Base-by-base conservation (phyloP, 257 asterid species). In the Avicennia marina region DNA sequence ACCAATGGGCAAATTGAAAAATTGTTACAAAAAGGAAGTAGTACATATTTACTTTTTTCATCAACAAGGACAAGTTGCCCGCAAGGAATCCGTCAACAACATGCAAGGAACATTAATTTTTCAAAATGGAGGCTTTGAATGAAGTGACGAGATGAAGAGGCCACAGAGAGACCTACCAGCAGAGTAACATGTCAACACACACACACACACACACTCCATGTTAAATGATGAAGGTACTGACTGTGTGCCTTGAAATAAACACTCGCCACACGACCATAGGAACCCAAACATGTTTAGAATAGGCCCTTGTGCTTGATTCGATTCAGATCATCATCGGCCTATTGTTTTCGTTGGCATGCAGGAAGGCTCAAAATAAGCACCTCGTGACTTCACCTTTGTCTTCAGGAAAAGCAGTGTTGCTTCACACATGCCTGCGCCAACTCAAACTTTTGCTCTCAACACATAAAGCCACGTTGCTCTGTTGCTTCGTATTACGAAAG, bases 111-210 rank as follows among this genome's bases (percentile, higher is more conserved):
- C 50, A 17, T 34, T 57, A 32, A 62, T 49, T 59, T 71, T 53
- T 34, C n/a, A n/a, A 82, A 72, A 41, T 57, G 54, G 9, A 52
- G 36, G 53, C 67, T 63, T 73, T 70, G 72, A 1, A 79, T 86
- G 62, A 85, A 71, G 73, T 88, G 64, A 59, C 94, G 82, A 61
- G 76, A 88, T 82, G 68, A 88, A 60, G 44, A 88, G 96, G 72
- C 76, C 80, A 95, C 95, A 85, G 29, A 85, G 94, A 11, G 73
- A 73, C 95, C 96, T 85, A 56, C 42, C 49, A 53, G 56, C n/a
- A n/a, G n/a, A 67, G 43, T 20, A 11, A 51, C 29, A 72, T 63
- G 31, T 54, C 9, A 47, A 43, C 9, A 17, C 21, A 19, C 54
- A 13, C 38, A 31, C 18, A n/a, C n/a, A n/a, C n/a, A n/a, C n/a